Evolutionary conservation across 2,329 filamentous ascomycete species (phyloP).

Genomic region (Hymenoscyphus albidus): DNA sequence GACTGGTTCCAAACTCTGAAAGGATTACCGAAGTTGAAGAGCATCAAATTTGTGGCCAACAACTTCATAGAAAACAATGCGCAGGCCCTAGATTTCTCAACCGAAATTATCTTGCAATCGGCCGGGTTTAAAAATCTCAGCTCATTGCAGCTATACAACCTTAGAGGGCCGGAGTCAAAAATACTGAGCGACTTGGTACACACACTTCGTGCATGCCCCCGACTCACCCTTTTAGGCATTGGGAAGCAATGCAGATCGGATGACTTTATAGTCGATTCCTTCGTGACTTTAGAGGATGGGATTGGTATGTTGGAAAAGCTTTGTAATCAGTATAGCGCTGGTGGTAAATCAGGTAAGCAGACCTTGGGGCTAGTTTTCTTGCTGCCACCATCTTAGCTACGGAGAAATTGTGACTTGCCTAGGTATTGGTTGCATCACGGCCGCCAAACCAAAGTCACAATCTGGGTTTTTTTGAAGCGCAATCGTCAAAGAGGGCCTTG

Average conservation of each 20-base stretch:
- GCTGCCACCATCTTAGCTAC: background rate
- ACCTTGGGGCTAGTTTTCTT: background rate
- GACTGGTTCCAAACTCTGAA: conserved; percentile 10
- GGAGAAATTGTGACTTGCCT: background rate
- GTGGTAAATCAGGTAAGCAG: background rate
- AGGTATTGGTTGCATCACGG: background rate
- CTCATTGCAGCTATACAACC: conserved; percentile 15
- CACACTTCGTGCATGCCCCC: conserved; percentile 3
- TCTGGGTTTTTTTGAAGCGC: background rate
- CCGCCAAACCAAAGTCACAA: background rate
- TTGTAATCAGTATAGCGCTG: conserved; percentile 4
- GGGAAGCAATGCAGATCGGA: background rate
- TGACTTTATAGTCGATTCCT: background rate
- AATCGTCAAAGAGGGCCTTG: no score
- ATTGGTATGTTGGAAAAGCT: conserved; percentile 11
- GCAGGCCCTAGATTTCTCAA: background rate
- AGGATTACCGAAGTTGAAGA: background rate
- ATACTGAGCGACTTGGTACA: conserved; percentile 4
- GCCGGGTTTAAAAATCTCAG: conserved; percentile 14
- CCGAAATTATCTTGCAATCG: background rate
- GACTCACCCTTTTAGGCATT: conserved; percentile 13
- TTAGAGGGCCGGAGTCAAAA: conserved; percentile 3
- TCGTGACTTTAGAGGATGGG: conserved; percentile 3
- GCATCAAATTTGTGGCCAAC: conserved; percentile 1
- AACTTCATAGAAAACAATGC: background rate